Conservation (phyloP, 2,329 filamentous ascomycete species). For the Scytalidium sp. region DNA sequence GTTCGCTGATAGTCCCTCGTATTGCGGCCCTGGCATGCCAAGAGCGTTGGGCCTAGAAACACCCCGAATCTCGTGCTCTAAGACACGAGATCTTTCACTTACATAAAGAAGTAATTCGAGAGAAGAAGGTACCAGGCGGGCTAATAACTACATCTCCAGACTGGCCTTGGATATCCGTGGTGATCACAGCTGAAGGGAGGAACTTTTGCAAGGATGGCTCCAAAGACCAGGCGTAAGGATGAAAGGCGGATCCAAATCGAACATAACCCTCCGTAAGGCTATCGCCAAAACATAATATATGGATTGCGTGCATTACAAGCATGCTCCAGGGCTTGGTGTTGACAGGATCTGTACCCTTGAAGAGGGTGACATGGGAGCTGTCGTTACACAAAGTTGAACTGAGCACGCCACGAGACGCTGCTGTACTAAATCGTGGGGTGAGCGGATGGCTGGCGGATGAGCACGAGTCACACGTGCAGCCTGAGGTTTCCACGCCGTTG, state of each 20-base stretch:
- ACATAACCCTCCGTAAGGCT: constrained; percentile 55
- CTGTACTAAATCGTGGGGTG: neutral
- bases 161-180: constrained; percentile 43
- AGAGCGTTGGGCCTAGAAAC: neutral
- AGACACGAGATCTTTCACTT: constrained; percentile 13
- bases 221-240: constrained; percentile 54
- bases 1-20: neutral
- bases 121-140: constrained; percentile 23
- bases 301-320: constrained; percentile 16
- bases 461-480: no score
- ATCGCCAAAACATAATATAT: constrained; percentile 26
- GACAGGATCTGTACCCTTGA: constrained; percentile 1
- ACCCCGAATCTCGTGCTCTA: neutral
- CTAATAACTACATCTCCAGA: constrained; percentile 48
- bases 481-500: neutral
- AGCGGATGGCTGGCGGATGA: no score
- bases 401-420: neutral
- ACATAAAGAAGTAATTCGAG: constrained; percentile 31
- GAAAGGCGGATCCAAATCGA: constrained; percentile 35
- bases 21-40: neutral
- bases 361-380: constrained; percentile 2
- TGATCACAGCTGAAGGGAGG: constrained; percentile 40
- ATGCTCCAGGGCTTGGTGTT: constrained; percentile 11
- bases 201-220: constrained; percentile 42
- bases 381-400: neutral